Evolutionary conservation across 495 filamentous ascomycete species (phyloP), one percentile per base, ranked within the genome.

Genomic region (Choiromyces venosus): DNA sequence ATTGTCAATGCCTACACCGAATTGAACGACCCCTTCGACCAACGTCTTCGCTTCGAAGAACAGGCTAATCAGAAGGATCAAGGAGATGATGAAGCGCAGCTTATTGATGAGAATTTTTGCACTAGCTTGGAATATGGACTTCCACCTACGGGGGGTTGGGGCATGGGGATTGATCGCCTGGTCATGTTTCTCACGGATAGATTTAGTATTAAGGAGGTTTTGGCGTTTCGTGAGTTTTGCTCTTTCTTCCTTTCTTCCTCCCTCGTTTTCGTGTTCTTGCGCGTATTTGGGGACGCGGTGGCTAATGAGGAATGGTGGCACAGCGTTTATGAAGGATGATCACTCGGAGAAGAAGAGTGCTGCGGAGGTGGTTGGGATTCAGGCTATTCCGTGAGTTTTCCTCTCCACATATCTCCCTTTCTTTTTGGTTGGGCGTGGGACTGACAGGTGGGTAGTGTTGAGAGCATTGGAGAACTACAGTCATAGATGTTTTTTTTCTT

Each of bases 171-270:
- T 79, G 95, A 99, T 84, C 72, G 78, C 18, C 82, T 97, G 80
- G 91, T 94, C 79, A 98, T 98, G 95, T 97, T 98, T 87, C 85
- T 98, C 79, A 97, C 96, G 66, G 88, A 98, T 84, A 90, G 96
- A 82, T 97, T 97, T 86, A 88, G 84, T 70, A 98, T 98, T 84
- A 95, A 96, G 86, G 95, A 99, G 84, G 95, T 98, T 6, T 85
- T 99, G 68, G 89, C 95, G 18, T 98, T 99, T 88, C 96, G 79
- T 81, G 71, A 68, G 79, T 76, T 25, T 61, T 42, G 2, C 39
- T 0, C 7, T 38, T 67, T 18, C n/a, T 19, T 35, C 37, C 14
- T 29, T 36, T 29, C 19, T n/a, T 35, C 14, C 7, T 29, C 1
- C 18, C n/a, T n/a, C n/a, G n/a, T 33, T 37, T 37, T 42, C 38